phyloP scores from a whole-genome alignment of 1,284 basidiomycete genomes.

The Blastosporella zonata region DNA sequence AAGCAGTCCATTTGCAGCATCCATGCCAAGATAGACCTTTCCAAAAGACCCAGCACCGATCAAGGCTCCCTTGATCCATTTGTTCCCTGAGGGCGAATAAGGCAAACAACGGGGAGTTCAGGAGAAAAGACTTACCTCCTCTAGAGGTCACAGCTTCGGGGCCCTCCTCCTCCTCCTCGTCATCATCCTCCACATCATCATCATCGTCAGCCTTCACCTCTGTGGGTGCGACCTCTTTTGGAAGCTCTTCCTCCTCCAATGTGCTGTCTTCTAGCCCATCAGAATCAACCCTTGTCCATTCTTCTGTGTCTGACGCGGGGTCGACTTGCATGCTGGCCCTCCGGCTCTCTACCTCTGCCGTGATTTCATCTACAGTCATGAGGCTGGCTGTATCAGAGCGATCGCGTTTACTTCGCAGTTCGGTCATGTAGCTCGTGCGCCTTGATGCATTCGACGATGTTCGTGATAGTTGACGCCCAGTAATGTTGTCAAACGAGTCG shows the following conservation, averaged over 20 bases:
- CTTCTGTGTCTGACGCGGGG: conserved; percentile 52
- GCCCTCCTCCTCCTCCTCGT: conserved; percentile 45
- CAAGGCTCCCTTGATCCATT: conserved; percentile 98
- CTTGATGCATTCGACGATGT: conserved; percentile 57
- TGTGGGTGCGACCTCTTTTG: conserved; percentile 42
- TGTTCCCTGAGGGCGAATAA: conserved; percentile 55
- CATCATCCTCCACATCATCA: conserved; percentile 42
- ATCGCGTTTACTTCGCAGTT: conserved; percentile 77
- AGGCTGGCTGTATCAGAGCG: conserved; percentile 87
- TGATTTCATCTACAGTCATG: conserved; percentile 97
- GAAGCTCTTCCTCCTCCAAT: conserved; percentile 26
- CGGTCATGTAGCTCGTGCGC: conserved; percentile 76
- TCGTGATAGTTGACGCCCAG: conserved; percentile 34
- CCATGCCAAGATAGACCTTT: conserved; percentile 96
- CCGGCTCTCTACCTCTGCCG: conserved; percentile 91
- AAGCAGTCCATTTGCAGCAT: conserved; percentile 86
- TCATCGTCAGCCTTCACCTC: conserved; percentile 50
- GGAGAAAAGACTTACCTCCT: conserved; percentile 45
- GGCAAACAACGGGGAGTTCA: conserved; percentile 6
- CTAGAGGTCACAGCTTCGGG: conserved; percentile 58
- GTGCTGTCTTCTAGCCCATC: conserved; percentile 34
- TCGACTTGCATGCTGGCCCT: conserved; percentile 49
- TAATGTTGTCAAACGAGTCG: conserved; percentile 66
- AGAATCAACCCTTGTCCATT: conserved; percentile 63
- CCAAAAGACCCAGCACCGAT: conserved; percentile 98